These are phyloP conservation scores for Leccinum discolor DNA, from an alignment of 1,284 basidiomycete genomes.

Conservation along the genomic window DNA sequence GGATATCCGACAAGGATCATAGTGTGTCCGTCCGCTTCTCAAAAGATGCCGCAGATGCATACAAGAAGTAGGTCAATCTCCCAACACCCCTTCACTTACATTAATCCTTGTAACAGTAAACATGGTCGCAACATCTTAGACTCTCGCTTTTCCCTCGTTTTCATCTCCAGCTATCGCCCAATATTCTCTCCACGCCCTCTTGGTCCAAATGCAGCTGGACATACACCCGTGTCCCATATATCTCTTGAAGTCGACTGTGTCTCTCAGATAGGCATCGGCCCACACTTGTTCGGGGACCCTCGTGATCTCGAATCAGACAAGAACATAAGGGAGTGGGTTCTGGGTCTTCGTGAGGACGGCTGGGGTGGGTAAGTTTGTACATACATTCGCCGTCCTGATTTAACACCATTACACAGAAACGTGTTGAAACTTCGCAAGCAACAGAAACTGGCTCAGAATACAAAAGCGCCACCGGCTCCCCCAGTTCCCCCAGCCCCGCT, in stretches of 20 bases:
- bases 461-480: neutral
- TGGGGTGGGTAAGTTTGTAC: slow-evolving; percentile 50
- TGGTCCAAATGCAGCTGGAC: slow-evolving; percentile 34
- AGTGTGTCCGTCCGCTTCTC: slow-evolving; percentile 42
- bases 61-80: slow-evolving; percentile 30
- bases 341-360: slow-evolving; percentile 47
- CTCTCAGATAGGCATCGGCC: slow-evolving; percentile 37
- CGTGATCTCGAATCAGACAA: neutral
- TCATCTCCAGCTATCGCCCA: slow-evolving; percentile 45
- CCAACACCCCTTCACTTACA: neutral
- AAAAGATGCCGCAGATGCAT: slow-evolving; percentile 35
- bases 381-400: slow-evolving; percentile 4
- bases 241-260: slow-evolving; percentile 49
- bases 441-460: slow-evolving; percentile 12
- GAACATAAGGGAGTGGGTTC: slow-evolving; percentile 46
- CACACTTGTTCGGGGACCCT: neutral
- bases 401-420: slow-evolving; percentile 37
- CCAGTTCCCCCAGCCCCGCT: slow-evolving; percentile 1
- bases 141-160: slow-evolving; percentile 34
- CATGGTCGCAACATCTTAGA: slow-evolving; percentile 30
- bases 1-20: slow-evolving; percentile 42
- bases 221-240: slow-evolving; percentile 37
- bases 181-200: slow-evolving; percentile 50
- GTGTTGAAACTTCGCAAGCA: slow-evolving; percentile 43
- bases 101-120: slow-evolving; percentile 5